Conservation (phyloP, 2,329 filamentous ascomycete genomes). For the Colletotrichum liriopes region DNA sequence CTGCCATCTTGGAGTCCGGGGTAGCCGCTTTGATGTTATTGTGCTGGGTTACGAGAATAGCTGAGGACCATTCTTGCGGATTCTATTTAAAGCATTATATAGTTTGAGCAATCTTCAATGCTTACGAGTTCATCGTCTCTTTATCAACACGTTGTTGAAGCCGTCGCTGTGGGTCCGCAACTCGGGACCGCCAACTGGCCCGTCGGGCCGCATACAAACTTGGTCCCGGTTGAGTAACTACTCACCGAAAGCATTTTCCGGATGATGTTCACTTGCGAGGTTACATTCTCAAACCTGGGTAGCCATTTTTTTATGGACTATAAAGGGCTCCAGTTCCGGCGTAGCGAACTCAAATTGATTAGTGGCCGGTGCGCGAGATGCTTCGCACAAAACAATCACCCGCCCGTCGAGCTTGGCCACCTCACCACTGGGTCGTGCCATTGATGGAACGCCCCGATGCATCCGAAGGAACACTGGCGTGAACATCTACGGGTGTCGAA, state of each 20-base stretch:
- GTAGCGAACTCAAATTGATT: background rate
- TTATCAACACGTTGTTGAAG: background rate
- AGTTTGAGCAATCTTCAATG: background rate
- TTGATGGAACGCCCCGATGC: background rate
- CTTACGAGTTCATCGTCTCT: background rate
- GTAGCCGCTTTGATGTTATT: background rate
- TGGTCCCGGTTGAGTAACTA: background rate
- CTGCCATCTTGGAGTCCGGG: background rate
- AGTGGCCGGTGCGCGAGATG: background rate
- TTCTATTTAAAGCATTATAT: background rate
- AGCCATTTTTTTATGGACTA: background rate
- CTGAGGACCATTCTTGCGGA: background rate
- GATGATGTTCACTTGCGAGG: background rate
- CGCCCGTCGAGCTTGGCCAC: background rate
- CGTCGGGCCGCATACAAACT: background rate
- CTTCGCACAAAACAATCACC: background rate
- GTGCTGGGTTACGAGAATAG: background rate
- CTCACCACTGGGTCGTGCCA: background rate
- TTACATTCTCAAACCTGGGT: background rate
- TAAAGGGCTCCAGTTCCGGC: background rate
- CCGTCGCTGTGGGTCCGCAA: background rate
- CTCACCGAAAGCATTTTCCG: background rate
- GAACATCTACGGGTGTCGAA: background rate
- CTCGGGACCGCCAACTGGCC: background rate
- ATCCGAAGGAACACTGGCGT: background rate